Conservation (phyloP, 441 rosid species). For the Jatropha multifida region DNA sequence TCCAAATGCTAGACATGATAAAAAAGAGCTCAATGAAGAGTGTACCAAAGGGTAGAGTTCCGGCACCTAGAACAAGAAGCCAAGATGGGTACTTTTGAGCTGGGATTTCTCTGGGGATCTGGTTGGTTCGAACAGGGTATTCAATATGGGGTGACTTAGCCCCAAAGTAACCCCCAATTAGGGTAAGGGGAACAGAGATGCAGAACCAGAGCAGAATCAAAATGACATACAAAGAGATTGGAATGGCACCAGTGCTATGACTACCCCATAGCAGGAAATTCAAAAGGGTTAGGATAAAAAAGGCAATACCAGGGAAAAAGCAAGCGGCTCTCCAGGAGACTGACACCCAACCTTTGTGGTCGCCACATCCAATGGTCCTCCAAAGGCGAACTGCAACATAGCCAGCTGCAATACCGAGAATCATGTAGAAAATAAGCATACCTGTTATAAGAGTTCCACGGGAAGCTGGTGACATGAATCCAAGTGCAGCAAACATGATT, state of each 20-base stretch:
- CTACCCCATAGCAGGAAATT: slow-evolving; percentile 75
- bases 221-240: slow-evolving; percentile 55
- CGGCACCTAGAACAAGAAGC: slow-evolving; percentile 73
- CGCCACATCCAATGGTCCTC: slow-evolving; percentile 69
- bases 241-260: slow-evolving; percentile 78
- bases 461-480: slow-evolving; percentile 80
- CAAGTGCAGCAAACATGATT: slow-evolving; percentile 67
- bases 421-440: slow-evolving; percentile 73
- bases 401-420: slow-evolving; percentile 72
- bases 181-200: slow-evolving; percentile 79
- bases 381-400: slow-evolving; percentile 76
- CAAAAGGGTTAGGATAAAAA: slow-evolving; percentile 49
- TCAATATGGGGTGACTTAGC: slow-evolving; percentile 72
- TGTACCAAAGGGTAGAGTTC: slow-evolving; percentile 70
- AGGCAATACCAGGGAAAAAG: slow-evolving; percentile 81
- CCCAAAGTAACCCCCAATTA: slow-evolving; percentile 70
- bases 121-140: slow-evolving; percentile 79
- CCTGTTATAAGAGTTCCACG: slow-evolving; percentile 70
- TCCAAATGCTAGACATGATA: slow-evolving; percentile 82
- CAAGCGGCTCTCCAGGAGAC: slow-evolving; percentile 72
- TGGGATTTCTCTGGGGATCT: slow-evolving; percentile 79
- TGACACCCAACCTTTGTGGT: slow-evolving; percentile 68
- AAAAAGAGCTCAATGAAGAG: slow-evolving; percentile 84
- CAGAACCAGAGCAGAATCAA: slow-evolving; percentile 71
- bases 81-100: slow-evolving; percentile 77